Evolutionary conservation across 2,329 filamentous ascomycete species (phyloP).

Genomic region (Aspergillus sp.): DNA sequence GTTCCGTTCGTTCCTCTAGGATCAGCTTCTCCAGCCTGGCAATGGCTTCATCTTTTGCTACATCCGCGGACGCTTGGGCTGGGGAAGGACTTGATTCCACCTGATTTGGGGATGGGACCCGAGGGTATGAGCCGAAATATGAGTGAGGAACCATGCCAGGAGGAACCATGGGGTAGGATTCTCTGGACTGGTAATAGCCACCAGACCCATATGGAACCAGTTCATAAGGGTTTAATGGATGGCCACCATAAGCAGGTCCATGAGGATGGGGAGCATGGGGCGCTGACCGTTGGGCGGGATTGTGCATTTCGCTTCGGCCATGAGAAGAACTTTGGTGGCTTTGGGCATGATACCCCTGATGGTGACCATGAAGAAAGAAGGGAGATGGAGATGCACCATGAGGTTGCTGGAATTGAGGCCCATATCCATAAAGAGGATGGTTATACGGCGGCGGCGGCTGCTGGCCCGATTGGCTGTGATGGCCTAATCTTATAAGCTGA

Average conservation of each 20-base stretch:
- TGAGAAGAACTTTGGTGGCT: slow-evolving; percentile 12
- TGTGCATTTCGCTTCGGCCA: slow-evolving; percentile 21
- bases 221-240: slow-evolving; percentile 27
- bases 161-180: slow-evolving; percentile 23
- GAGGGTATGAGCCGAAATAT: slow-evolving; percentile 29
- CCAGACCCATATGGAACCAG: slow-evolving; percentile 29
- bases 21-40: slow-evolving; percentile 53
- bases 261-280: slow-evolving; percentile 21
- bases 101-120: slow-evolving; percentile 23
- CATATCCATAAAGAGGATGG: slow-evolving; percentile 10
- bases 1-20: slow-evolving; percentile 34
- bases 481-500: slow-evolving; percentile 23
- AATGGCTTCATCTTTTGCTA: slow-evolving; percentile 48
- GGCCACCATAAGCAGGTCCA: slow-evolving; percentile 20
- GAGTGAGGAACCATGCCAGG: slow-evolving; percentile 25
- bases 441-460: slow-evolving; percentile 6
- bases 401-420: slow-evolving; percentile 17
- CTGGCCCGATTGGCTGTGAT: slow-evolving; percentile 15
- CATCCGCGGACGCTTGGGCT: slow-evolving; percentile 36
- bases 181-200: slow-evolving; percentile 27
- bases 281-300: slow-evolving; percentile 21
- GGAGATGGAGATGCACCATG: slow-evolving; percentile 18
- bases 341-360: slow-evolving; percentile 18
- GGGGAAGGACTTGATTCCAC: slow-evolving; percentile 18
- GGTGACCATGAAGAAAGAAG: slow-evolving; percentile 21